These are phyloP conservation scores for Chernovozyma sophiae-reginae DNA, from an alignment of 1,139 yeast species.

Conservation along the genomic window DNA sequence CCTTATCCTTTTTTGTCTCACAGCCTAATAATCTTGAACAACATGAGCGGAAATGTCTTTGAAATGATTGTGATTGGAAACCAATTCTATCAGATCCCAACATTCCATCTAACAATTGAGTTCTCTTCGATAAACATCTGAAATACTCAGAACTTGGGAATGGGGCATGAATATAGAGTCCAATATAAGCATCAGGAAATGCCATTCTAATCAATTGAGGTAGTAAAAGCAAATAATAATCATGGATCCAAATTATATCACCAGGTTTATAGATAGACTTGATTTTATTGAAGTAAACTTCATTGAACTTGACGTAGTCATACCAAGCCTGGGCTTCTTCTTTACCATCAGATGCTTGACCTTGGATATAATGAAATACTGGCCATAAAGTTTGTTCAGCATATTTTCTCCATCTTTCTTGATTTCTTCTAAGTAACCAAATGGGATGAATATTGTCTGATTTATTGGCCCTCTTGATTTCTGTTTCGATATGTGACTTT, in stretches of 20 bases:
- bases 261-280: conserved; percentile 76
- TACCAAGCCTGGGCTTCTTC: conserved; percentile 83
- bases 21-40: conserved; percentile 80
- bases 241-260: conserved; percentile 94
- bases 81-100: conserved; percentile 84
- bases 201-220: conserved; percentile 87
- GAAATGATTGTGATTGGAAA: conserved; percentile 82
- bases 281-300: conserved; percentile 80
- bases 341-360: conserved; percentile 57
- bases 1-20: conserved; percentile 53
- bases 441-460: conserved; percentile 70
- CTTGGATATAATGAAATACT: conserved; percentile 85
- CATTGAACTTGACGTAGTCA: conserved; percentile 86
- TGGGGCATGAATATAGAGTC: conserved; percentile 82
- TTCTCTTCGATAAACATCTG: conserved; percentile 79
- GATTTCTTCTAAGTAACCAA: conserved; percentile 75
- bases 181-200: conserved; percentile 75
- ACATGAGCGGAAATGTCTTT: conserved; percentile 85
- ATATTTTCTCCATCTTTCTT: conserved; percentile 77
- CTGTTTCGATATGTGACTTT: conserved; percentile 42
- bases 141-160: conserved; percentile 97
- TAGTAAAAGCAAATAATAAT: conserved; percentile 76
- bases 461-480: conserved; percentile 40
- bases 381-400: conserved; percentile 96
- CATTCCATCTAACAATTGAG: conserved; percentile 81